phyloP scores from a whole-genome alignment of 2,329 filamentous ascomycete genomes.

The Blumeria graminis region DNA sequence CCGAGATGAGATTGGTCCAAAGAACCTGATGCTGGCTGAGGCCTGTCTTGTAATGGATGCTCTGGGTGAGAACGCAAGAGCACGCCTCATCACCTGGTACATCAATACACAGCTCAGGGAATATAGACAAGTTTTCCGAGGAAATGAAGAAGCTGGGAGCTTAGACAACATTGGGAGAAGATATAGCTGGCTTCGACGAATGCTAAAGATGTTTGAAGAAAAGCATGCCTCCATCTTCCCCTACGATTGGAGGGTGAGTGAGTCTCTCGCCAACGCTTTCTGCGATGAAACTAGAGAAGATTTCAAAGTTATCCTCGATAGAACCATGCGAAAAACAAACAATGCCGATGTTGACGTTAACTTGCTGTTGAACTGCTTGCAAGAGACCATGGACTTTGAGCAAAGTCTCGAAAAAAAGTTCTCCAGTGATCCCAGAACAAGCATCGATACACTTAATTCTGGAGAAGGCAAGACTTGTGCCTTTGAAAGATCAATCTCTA shows the following conservation, averaged over 20 bases:
- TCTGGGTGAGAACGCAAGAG: constrained; percentile 63
- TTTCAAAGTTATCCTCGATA: constrained; percentile 77
- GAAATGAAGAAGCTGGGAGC: constrained; percentile 87
- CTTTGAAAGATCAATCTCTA: constrained; percentile 80
- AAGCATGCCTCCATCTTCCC: constrained; percentile 83
- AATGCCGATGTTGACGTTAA: constrained; percentile 74
- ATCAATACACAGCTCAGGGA: constrained; percentile 91
- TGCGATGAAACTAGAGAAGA: constrained; percentile 91
- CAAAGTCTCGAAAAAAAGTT: constrained; percentile 74
- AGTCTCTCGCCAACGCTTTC: constrained; percentile 72
- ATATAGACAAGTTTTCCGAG: constrained; percentile 84
- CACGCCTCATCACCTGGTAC: constrained; percentile 80
- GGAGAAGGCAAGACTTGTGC: constrained; percentile 49
- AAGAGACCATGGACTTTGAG: constrained; percentile 93
- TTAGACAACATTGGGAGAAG: constrained; percentile 87
- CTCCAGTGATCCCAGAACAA: constrained; percentile 44
- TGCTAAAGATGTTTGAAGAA: constrained; percentile 85
- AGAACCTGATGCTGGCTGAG: constrained; percentile 51
- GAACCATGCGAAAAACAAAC: constrained; percentile 55
- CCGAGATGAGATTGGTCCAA: constrained; percentile 54
- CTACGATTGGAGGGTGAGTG: constrained; percentile 65
- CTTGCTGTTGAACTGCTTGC: constrained; percentile 63
- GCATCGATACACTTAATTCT: constrained; percentile 73
- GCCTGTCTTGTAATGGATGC: constrained; percentile 89
- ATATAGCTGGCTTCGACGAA: constrained; percentile 91